Conservation (phyloP, 805 yeast species). For the Babjeviella inositovora region DNA sequence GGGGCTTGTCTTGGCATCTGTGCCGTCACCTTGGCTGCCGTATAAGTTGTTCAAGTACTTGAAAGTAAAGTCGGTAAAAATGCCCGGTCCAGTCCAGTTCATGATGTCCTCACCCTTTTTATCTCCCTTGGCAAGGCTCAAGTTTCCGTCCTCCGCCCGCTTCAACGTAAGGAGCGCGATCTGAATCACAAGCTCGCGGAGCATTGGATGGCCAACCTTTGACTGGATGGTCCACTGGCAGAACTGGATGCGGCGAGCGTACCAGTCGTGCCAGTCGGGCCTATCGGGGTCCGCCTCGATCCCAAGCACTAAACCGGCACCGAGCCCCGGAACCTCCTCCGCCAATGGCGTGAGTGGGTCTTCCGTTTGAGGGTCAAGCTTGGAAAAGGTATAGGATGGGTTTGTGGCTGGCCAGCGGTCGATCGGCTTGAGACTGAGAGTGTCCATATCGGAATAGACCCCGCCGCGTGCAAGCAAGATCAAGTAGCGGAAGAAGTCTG, state of each 20-base stretch:
- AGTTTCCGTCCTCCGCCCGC: conserved; percentile 26
- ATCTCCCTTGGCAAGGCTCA: conserved; percentile 33
- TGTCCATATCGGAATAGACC: conserved; percentile 83
- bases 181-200: conserved; percentile 63
- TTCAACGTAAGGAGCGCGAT: conserved; percentile 64
- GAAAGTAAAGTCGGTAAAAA: conserved; percentile 81
- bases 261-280: conserved; percentile 87
- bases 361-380: conserved; percentile 1
- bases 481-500: conserved; percentile 87
- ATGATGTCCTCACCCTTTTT: conserved; percentile 65
- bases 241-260: conserved; percentile 83
- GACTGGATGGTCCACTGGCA: conserved; percentile 96
- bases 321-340: no score
- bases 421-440: conserved; percentile 57
- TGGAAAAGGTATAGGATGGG: not conserved
- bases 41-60: conserved; percentile 57
- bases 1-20: conserved; percentile 16
- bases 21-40: conserved; percentile 16
- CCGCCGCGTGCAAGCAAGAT: conserved; percentile 87
- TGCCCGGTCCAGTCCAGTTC: conserved; percentile 96
- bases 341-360: conserved; percentile 4
- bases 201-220: conserved; percentile 81
- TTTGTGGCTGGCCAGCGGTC: conserved; percentile 43
- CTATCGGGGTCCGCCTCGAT: conserved; percentile 97
- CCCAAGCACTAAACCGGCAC: conserved; percentile 77